These are phyloP conservation scores for Leccinum subgranulosum DNA, from an alignment of 768 basidiomycete genomes.

Conservation along the genomic window DNA sequence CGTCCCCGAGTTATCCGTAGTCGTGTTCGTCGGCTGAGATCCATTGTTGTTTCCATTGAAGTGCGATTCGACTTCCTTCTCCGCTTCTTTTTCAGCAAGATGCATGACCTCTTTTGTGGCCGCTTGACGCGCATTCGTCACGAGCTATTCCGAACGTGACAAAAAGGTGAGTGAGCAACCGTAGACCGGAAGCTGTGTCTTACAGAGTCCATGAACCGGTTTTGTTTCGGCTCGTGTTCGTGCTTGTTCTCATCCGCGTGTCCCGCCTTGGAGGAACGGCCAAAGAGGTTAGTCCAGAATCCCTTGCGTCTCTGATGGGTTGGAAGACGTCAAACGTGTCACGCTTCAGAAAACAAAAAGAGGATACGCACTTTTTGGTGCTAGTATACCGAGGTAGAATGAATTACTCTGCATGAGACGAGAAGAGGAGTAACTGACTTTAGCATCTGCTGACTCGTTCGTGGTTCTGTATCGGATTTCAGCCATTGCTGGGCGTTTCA, in stretches of 20 bases:
- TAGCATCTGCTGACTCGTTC: background rate
- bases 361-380: constrained; percentile 4
- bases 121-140: background rate
- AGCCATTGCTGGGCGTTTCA: constrained; percentile 1
- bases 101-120: constrained; percentile 4
- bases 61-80: constrained; percentile 1
- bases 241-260: background rate
- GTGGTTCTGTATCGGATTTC: background rate
- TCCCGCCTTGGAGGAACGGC: background rate
- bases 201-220: constrained; percentile 12
- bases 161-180: background rate
- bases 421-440: constrained; percentile 1
- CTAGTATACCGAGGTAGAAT: background rate
- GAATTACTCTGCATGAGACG: background rate
- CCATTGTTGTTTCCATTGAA: background rate
- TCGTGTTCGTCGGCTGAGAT: background rate
- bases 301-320: constrained; percentile 16
- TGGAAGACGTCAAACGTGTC: background rate
- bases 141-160: background rate
- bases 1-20: background rate
- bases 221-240: background rate
- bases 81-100: constrained; percentile 10
- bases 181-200: background rate
- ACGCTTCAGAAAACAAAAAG: background rate
- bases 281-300: constrained; percentile 10